phyloP scores from a whole-genome alignment of 2,329 filamentous ascomycete species.

The Orbilia quercus region DNA sequence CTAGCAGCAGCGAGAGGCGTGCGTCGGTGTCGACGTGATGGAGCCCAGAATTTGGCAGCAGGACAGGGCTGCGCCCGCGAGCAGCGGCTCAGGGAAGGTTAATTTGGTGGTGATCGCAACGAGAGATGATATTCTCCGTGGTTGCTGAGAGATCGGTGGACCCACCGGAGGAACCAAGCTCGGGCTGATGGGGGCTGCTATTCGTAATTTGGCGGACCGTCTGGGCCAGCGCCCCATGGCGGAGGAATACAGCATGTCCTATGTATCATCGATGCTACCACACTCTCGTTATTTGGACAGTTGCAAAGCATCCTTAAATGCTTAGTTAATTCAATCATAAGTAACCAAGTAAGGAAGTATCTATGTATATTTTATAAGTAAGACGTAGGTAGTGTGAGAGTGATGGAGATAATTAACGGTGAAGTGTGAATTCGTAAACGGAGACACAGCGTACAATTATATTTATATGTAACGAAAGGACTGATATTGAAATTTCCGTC shows the following conservation, averaged over 20 bases:
- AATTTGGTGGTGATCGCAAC: neutral
- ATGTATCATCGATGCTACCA: no score
- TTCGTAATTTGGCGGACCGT: slow-evolving; percentile 44
- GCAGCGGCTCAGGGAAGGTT: neutral
- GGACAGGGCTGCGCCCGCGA: neutral
- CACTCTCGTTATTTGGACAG: no score
- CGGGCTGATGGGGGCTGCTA: neutral
- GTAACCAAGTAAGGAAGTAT: no score
- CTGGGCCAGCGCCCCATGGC: slow-evolving; percentile 9
- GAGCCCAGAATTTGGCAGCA: neutral
- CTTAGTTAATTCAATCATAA: no score
- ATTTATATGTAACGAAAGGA: no score
- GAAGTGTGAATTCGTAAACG: no score
- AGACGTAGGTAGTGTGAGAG: no score
- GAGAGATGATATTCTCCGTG: neutral
- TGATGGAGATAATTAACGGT: no score
- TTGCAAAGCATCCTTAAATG: no score
- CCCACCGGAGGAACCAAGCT: neutral
- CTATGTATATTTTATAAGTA: no score
- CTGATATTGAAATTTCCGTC: slow-evolving; percentile 37
- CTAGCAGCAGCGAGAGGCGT: slow-evolving; percentile 6
- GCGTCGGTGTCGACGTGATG: neutral
- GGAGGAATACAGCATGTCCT: no score
- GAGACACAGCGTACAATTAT: slow-evolving; percentile 1
- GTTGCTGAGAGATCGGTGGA: neutral